phyloP scores from a whole-genome alignment of 257 asterid species.

The Dorcoceras hygrometricum region DNA sequence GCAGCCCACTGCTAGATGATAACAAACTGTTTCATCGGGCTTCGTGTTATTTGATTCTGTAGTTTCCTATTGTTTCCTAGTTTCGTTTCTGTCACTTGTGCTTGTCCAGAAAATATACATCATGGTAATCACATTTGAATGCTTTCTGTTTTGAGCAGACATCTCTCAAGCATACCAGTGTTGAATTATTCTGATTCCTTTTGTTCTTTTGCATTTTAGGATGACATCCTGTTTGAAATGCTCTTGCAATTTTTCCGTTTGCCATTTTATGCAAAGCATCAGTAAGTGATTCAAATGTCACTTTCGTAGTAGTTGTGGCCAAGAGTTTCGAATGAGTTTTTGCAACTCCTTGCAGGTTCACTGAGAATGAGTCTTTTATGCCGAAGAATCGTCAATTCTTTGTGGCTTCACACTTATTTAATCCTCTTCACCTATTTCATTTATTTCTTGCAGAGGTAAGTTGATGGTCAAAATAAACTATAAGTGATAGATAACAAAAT shows the following conservation, averaged over 20 bases:
- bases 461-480: neutral
- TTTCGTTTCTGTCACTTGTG: neutral
- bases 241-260: constrained; percentile 64
- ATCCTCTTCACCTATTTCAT: constrained; percentile 73
- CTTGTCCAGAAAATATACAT: neutral
- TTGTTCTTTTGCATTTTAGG: constrained; percentile 45
- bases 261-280: constrained; percentile 39
- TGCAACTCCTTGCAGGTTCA: constrained; percentile 36
- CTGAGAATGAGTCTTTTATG: constrained; percentile 26
- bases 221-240: constrained; percentile 78
- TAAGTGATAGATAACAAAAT: neutral
- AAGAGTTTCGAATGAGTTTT: constrained; percentile 15
- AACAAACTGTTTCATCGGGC: neutral
- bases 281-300: constrained; percentile 36
- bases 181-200: constrained; percentile 23
- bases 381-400: constrained; percentile 29
- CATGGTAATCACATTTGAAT: neutral
- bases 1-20: neutral
- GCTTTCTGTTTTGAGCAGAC: too few species aligned
- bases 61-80: neutral
- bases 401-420: constrained; percentile 59
- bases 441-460: constrained; percentile 81
- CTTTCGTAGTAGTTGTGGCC: constrained; percentile 15
- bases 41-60: neutral
- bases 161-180: neutral